A percentile compares a stretch with the other conserved stretches of the same genome.
phyloP scores from a whole-genome alignment of 2,329 filamentous ascomycete species.

The Microsporum canis region DNA sequence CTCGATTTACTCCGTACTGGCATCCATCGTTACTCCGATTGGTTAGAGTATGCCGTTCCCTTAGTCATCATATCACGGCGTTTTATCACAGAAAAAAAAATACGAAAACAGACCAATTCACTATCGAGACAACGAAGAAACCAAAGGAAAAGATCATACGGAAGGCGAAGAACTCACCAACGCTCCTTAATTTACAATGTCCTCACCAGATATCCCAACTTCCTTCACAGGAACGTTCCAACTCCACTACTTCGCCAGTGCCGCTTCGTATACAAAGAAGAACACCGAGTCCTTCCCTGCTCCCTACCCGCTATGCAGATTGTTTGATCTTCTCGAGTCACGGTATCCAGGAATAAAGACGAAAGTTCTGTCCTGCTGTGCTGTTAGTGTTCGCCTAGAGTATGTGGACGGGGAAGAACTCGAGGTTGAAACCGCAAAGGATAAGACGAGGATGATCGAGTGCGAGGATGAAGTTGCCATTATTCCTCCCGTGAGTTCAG shows the following conservation, averaged over 20 bases:
- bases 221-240: constrained; percentile 23
- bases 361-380: constrained; percentile 31
- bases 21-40: too few relatives aligned
- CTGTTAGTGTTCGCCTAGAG: constrained; percentile 33
- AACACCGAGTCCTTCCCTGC: constrained; percentile 32
- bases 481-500: constrained; percentile 40
- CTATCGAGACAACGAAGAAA: neutral
- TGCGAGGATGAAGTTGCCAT: constrained; percentile 35
- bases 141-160: neutral
- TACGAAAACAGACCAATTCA: neutral
- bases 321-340: constrained; percentile 31
- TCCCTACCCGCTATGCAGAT: constrained; percentile 27
- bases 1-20: neutral
- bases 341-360: constrained; percentile 32
- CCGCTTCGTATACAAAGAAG: constrained; percentile 32
- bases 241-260: constrained; percentile 38
- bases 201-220: neutral
- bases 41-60: too few relatives aligned
- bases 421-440: constrained; percentile 13
- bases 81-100: neutral
- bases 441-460: constrained; percentile 22
- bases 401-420: constrained; percentile 29
- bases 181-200: neutral
- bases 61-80: too few relatives aligned
- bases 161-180: neutral